Conservation (phyloP, 1,284 basidiomycete genomes). For the Rhodotorula glutinis region DNA sequence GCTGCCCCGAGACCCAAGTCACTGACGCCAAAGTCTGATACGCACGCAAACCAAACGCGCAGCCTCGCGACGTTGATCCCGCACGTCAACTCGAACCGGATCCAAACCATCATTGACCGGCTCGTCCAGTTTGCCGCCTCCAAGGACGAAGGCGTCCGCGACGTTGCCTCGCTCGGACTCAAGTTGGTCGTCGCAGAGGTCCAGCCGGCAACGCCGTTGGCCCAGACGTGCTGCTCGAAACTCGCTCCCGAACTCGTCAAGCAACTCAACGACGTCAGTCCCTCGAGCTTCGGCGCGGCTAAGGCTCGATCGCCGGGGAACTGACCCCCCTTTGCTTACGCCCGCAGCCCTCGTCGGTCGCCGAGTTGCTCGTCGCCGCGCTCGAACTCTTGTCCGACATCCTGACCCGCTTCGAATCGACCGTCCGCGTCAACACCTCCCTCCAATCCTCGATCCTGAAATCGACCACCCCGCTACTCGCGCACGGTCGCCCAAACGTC, state of each 20-base stretch:
- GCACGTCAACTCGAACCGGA: constrained; percentile 74
- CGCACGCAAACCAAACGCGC: too few species aligned
- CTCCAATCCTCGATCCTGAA: constrained; percentile 60
- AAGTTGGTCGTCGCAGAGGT: constrained; percentile 92
- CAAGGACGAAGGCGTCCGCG: constrained; percentile 83
- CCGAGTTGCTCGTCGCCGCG: constrained; percentile 81
- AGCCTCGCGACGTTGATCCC: constrained; percentile 75
- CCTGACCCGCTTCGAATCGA: constrained; percentile 74
- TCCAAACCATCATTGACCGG: constrained; percentile 80
- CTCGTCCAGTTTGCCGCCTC: constrained; percentile 75
- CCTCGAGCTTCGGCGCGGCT: not conserved
- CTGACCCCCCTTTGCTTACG: constrained; percentile 15
- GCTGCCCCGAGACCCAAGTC: too few species aligned
- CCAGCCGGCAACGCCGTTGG: constrained; percentile 72
- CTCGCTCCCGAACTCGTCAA: constrained; percentile 77
- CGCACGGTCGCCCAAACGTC: constrained; percentile 72
- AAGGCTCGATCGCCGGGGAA: not conserved
- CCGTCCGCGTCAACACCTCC: constrained; percentile 49
- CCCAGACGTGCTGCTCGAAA: constrained; percentile 73
- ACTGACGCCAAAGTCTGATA: too few species aligned
- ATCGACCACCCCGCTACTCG: constrained; percentile 71
- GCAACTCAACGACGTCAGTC: constrained; percentile 66
- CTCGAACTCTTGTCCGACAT: constrained; percentile 88
- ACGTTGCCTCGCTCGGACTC: constrained; percentile 67
- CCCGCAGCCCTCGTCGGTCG: constrained; percentile 58